These are phyloP conservation scores for Chrysoporthe austroafricana DNA, from an alignment of 2,329 filamentous ascomycete species.

Conservation along the genomic window DNA sequence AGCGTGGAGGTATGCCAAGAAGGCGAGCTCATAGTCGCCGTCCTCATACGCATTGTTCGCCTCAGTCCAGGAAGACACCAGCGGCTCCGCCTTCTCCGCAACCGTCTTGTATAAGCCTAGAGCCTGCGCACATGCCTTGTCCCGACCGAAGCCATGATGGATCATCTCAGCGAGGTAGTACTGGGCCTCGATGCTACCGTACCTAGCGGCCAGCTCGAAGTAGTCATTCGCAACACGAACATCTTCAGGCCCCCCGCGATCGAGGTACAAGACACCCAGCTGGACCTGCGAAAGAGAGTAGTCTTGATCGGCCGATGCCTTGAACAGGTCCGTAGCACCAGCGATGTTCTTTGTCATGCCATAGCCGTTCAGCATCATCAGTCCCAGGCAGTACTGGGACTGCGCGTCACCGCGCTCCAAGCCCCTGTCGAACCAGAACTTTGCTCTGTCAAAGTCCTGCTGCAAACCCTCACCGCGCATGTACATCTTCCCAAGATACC, in stretches of 20 bases:
- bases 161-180: slow-evolving; percentile 92
- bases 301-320: slow-evolving; percentile 79
- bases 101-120: slow-evolving; percentile 83
- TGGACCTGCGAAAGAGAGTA: slow-evolving; percentile 80
- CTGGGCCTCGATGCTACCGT: slow-evolving; percentile 84
- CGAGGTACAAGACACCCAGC: slow-evolving; percentile 81
- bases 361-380: slow-evolving; percentile 82
- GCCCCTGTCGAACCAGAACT: slow-evolving; percentile 83
- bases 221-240: slow-evolving; percentile 79
- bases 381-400: slow-evolving; percentile 80
- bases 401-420: slow-evolving; percentile 76
- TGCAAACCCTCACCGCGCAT: slow-evolving; percentile 82
- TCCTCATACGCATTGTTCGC: slow-evolving; percentile 81
- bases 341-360: slow-evolving; percentile 69
- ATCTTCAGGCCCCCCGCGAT: slow-evolving; percentile 74
- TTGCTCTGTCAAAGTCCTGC: slow-evolving; percentile 77
- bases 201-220: slow-evolving; percentile 83
- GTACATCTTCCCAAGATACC: slow-evolving; percentile 87
- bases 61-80: slow-evolving; percentile 79
- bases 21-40: slow-evolving; percentile 78
- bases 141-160: slow-evolving; percentile 77
- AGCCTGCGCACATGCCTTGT: slow-evolving; percentile 77
- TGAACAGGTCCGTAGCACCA: slow-evolving; percentile 76
- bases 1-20: slow-evolving; percentile 82
- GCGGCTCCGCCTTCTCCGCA: slow-evolving; percentile 70